Evolutionary conservation across 2,329 filamentous ascomycete species (phyloP).

Genomic region (Chrysoporthe austroafricana): DNA sequence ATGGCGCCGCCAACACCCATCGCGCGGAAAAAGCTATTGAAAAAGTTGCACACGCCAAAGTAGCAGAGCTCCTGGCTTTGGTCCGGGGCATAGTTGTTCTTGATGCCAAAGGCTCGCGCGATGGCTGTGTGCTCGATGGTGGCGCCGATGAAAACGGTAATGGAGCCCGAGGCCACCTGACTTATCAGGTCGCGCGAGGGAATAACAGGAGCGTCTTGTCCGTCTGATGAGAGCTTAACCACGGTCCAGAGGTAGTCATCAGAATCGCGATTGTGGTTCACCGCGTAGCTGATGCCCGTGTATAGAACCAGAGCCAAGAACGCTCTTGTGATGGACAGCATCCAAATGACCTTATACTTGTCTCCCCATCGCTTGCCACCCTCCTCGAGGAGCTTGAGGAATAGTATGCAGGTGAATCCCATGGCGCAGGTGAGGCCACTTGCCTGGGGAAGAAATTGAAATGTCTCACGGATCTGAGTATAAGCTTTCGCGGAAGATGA

Average conservation of each 20-base stretch:
- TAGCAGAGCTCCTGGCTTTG: constrained; percentile 69
- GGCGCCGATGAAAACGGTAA: constrained; percentile 65
- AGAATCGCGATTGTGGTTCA: constrained; percentile 54
- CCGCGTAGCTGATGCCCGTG: constrained; percentile 65
- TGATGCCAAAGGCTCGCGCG: constrained; percentile 64
- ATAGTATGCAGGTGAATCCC: constrained; percentile 59
- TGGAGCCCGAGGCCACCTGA: constrained; percentile 56
- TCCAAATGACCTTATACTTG: constrained; percentile 60
- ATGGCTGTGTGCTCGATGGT: constrained; percentile 68
- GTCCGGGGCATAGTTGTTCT: constrained; percentile 66
- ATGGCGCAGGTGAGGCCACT: constrained; percentile 63
- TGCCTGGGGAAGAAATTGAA: constrained; percentile 58
- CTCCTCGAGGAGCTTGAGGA: constrained; percentile 61
- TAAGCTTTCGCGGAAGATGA: constrained; percentile 55
- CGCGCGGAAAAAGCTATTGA: constrained; percentile 67
- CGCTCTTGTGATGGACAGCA: constrained; percentile 62
- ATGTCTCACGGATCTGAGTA: constrained; percentile 61
- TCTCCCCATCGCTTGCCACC: constrained; percentile 62
- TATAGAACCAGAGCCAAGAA: constrained; percentile 64
- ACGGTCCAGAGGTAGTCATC: constrained; percentile 59
- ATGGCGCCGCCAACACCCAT: constrained; percentile 69
- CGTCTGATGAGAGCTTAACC: constrained; percentile 59
- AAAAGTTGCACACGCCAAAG: constrained; percentile 63
- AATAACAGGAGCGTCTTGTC: constrained; percentile 54
- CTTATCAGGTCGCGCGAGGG: constrained; percentile 53